phyloP scores from a whole-genome alignment of 805 yeast genomes.

The Hanseniaspora guilliermondii region DNA sequence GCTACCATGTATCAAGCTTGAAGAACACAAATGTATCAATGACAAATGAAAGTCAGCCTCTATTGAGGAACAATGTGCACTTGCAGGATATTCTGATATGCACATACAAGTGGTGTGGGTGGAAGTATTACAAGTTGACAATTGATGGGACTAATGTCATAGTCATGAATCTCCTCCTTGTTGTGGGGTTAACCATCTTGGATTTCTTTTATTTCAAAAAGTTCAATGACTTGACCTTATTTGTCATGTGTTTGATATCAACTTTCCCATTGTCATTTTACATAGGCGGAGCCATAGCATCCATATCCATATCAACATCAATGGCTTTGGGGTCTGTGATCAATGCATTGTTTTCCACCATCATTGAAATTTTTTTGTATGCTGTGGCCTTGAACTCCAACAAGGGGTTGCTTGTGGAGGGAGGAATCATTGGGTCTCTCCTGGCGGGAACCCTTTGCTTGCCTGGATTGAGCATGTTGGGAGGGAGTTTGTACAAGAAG shows the following conservation, averaged over 20 bases:
- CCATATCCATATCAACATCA: conserved; percentile 93
- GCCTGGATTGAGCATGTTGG: conserved; percentile 95
- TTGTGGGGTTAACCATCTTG: conserved; percentile 70
- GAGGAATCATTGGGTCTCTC: conserved; percentile 87
- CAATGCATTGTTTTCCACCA: conserved; percentile 91
- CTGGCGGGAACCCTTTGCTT: conserved; percentile 80
- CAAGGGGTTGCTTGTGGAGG: conserved; percentile 85
- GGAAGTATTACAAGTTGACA: conserved; percentile 89
- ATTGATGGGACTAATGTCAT: conserved; percentile 93
- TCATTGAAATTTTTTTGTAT: conserved; percentile 84
- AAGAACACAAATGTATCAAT: not conserved
- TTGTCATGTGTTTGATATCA: conserved; percentile 64
- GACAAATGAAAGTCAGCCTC: conserved; percentile 18
- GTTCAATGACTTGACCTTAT: conserved; percentile 38
- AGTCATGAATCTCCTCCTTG: conserved; percentile 67
- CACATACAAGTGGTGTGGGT: conserved; percentile 84
- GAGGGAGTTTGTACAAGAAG: conserved; percentile 84
- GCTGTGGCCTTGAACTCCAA: conserved; percentile 79
- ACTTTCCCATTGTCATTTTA: conserved; percentile 91
- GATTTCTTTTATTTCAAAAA: conserved; percentile 46
- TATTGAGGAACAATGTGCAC: not conserved
- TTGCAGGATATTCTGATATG: conserved; percentile 56
- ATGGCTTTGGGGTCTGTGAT: conserved; percentile 99
- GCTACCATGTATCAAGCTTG: not conserved
- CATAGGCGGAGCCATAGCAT: conserved; percentile 98